Evolutionary conservation across 148 eudicot genomes (phyloP).

Genomic region (Selenicereus undatus): DNA sequence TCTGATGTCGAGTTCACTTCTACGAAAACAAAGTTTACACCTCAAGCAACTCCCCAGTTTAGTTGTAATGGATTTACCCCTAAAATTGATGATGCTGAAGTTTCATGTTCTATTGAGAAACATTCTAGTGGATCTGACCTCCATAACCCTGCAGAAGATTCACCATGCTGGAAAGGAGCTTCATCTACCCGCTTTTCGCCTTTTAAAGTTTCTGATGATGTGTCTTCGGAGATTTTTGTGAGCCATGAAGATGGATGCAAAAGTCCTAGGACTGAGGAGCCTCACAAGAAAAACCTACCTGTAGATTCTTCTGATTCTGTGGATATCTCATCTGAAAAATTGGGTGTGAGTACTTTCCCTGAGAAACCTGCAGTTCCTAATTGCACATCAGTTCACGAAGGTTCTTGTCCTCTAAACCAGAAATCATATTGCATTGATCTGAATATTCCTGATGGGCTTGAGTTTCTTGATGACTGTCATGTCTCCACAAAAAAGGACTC

Average conservation of each 20-base stretch:
- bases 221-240: slow-evolving; percentile 24
- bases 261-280: slow-evolving; percentile 30
- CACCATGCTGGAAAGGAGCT: slow-evolving; percentile 98
- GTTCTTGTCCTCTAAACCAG: slow-evolving; percentile 15
- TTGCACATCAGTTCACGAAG: slow-evolving; percentile 15
- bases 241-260: slow-evolving; percentile 30
- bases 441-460: slow-evolving; percentile 27
- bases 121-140: slow-evolving; percentile 46
- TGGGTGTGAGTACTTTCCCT: slow-evolving; percentile 21
- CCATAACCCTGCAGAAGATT: slow-evolving; percentile 65
- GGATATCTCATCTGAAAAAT: slow-evolving; percentile 15
- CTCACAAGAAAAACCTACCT: slow-evolving; percentile 18
- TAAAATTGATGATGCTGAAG: slow-evolving; percentile 34
- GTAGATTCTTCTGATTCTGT: slow-evolving; percentile 8
- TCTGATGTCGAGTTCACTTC: slow-evolving; percentile 19
- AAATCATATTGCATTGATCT: slow-evolving; percentile 25
- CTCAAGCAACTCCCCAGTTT: slow-evolving; percentile 31
- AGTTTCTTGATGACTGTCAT: slow-evolving; percentile 20
- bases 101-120: slow-evolving; percentile 36
- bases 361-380: slow-evolving; percentile 23
- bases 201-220: slow-evolving; percentile 32
- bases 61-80: slow-evolving; percentile 31
- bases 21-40: slow-evolving; percentile 30
- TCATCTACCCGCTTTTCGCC: slow-evolving; percentile 49
- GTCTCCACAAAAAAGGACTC: slow-evolving; percentile 28